phyloP scores from a whole-genome alignment of 148 eudicot species.

The Linanthus parryae region DNA sequence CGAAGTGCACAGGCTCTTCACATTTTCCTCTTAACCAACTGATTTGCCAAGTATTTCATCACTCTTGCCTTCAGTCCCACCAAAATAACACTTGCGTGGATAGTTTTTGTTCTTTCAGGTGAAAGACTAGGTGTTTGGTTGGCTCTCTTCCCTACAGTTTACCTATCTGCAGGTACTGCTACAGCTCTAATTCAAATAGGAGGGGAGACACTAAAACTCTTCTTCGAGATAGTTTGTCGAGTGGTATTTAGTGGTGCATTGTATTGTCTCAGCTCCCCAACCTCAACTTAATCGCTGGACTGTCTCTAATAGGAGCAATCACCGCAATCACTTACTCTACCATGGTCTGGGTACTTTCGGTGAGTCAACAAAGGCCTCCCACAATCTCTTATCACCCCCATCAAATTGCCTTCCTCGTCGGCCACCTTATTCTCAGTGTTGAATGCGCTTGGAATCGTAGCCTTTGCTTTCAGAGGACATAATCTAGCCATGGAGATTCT shows the following conservation, averaged over 20 bases:
- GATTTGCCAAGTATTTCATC: no score
- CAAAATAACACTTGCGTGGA: no score
- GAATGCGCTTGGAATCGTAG: constrained; percentile 93
- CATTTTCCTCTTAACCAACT: no score
- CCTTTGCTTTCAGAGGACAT: constrained; percentile 95
- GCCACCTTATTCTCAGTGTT: constrained; percentile 68
- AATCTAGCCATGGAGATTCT: constrained; percentile 91
- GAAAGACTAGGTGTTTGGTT: constrained; percentile 89
- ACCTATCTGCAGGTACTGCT: constrained; percentile 93
- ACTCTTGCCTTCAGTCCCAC: no score
- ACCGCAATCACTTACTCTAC: constrained; percentile 94
- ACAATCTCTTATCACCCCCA: constrained; percentile 65
- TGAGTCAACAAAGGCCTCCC: constrained; percentile 75
- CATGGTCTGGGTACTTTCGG: constrained; percentile 95
- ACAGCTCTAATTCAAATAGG: constrained; percentile 91
- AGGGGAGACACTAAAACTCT: constrained; percentile 94
- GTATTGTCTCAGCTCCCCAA: constrained; percentile 93
- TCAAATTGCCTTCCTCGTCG: constrained; percentile 50
- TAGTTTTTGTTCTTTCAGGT: constrained; percentile 41
- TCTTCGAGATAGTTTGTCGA: constrained; percentile 93
- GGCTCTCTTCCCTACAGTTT: constrained; percentile 93
- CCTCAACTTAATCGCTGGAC: constrained; percentile 94
- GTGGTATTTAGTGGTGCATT: constrained; percentile 92
- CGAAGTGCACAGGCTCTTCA: no score
- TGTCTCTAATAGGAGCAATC: constrained; percentile 91